phyloP scores from a whole-genome alignment of 2,329 filamentous ascomycete species.

The Chrysoporthe puriensis region DNA sequence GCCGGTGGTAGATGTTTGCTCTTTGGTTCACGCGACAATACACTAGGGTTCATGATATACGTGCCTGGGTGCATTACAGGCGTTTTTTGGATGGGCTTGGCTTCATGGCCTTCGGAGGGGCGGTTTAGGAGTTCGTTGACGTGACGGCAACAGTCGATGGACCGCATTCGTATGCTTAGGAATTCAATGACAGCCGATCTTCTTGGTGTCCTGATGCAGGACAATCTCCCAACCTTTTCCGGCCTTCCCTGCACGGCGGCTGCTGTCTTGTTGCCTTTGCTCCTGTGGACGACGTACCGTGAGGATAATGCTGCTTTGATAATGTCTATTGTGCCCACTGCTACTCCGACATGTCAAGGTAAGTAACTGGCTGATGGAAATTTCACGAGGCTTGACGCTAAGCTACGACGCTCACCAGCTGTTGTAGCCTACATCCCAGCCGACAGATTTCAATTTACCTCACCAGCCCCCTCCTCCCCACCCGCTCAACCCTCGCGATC shows the following conservation, averaged over 20 bases:
- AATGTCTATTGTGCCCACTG: not conserved
- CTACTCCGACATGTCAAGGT: not conserved
- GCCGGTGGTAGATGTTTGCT: conserved; percentile 4
- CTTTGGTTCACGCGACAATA: conserved; percentile 15
- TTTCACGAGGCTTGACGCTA: not conserved
- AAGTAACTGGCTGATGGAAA: not conserved
- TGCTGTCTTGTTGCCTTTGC: not conserved
- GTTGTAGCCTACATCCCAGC: not conserved
- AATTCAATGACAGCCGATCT: conserved; percentile 4
- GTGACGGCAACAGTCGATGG: not conserved
- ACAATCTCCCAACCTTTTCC: not conserved
- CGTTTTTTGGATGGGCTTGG: conserved; percentile 15
- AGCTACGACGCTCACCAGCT: not conserved
- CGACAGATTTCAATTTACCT: not conserved
- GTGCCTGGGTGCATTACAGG: conserved; percentile 25
- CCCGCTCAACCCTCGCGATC: conserved; percentile 24
- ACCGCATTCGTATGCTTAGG: not conserved
- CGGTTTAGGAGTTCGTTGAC: conserved; percentile 1
- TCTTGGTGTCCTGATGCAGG: not conserved
- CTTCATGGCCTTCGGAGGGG: not conserved
- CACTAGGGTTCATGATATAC: conserved; percentile 19
- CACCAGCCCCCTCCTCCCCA: not conserved
- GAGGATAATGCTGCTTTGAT: not conserved
- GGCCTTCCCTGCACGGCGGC: not conserved
- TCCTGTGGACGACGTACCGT: not conserved